Conservation (phyloP, 768 basidiomycete genomes). For the Panus rudis region DNA sequence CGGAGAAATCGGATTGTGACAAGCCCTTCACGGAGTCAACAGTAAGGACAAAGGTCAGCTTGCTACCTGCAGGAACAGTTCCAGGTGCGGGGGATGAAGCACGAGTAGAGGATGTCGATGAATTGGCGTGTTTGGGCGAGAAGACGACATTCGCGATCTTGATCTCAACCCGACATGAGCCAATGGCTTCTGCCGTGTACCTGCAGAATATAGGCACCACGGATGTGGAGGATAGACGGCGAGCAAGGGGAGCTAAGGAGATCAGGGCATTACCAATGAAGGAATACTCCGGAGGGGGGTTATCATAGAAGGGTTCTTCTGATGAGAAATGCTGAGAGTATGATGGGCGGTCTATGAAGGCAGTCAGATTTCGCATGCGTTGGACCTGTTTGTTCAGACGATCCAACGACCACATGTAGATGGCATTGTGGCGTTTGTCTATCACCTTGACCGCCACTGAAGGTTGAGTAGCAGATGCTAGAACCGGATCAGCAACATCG, state of each 20-base stretch:
- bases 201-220: slow-evolving; percentile 87
- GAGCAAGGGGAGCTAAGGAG: slow-evolving; percentile 74
- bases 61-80: slow-evolving; percentile 64
- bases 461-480: slow-evolving; percentile 69
- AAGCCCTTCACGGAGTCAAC: slow-evolving; percentile 87
- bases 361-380: slow-evolving; percentile 89
- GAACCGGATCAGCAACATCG: slow-evolving; percentile 80
- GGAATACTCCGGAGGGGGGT: slow-evolving; percentile 81
- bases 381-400: slow-evolving; percentile 83
- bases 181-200: slow-evolving; percentile 93
- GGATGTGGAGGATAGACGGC: slow-evolving; percentile 66
- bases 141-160: slow-evolving; percentile 68
- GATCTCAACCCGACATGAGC: slow-evolving; percentile 84
- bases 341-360: slow-evolving; percentile 85
- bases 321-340: slow-evolving; percentile 93
- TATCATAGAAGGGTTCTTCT: slow-evolving; percentile 89
- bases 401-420: slow-evolving; percentile 89
- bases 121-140: slow-evolving; percentile 50
- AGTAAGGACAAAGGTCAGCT: slow-evolving; percentile 77
- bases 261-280: slow-evolving; percentile 87
- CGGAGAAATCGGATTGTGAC: slow-evolving; percentile 82
- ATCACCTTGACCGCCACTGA: slow-evolving; percentile 86
- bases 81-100: slow-evolving; percentile 70
- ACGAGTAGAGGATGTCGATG: slow-evolving; percentile 62
- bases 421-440: slow-evolving; percentile 78